Base-by-base conservation (phyloP, 23 red algal genomes). In the Agarophyton chilense region DNA sequence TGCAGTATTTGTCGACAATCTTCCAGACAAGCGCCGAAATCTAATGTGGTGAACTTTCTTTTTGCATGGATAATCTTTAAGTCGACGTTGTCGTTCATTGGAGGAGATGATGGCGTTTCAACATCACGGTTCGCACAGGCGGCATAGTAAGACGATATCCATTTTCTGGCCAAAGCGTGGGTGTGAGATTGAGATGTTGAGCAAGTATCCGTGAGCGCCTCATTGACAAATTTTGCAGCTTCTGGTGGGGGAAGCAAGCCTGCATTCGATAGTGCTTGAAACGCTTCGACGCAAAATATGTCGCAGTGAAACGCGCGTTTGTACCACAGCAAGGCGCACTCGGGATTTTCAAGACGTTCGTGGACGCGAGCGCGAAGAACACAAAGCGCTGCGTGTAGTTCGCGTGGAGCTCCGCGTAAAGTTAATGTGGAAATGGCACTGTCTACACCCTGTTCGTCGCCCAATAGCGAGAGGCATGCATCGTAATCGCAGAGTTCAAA, bases 281-380 rank as follows among this genome's bases (percentile, higher is more conserved):
- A 81, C 4, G 93, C 93, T 18, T 95, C 93, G 21, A 90, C 29
- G 40, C 93, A 95, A 4, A 78, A 87, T 6, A 86, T 35, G 25
- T 95, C 93, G 40, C 67, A 81, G 0, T 39, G 38, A 41, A 95
- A 78, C 16, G 93, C 93, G 7, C 81, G 63, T 41, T 83, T 81
- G 40, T 90, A 90, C 83, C 81, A 85, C 75, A 67, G 21, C 25
- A 82, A n/a, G 14, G 93, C 93, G 39, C 43, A 57, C 11, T 61
- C 53, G 17, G 63, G 56, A 58, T 94, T 94, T 34, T 94, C 81
- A 50, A 87, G 58, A 12, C 47, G 60, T 61, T 86, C 70, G 52
- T 86, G 61, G 4, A 86, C 91, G 9, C 82, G 47, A 16, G 79
- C 91, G 17, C 91, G 91, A 4, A 86, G 54, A 35, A 94, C 91